Evolutionary conservation across 2,329 filamentous ascomycete species (phyloP), one percentile per base, ranked within the genome.

Genomic region (Cercospora sojina): DNA sequence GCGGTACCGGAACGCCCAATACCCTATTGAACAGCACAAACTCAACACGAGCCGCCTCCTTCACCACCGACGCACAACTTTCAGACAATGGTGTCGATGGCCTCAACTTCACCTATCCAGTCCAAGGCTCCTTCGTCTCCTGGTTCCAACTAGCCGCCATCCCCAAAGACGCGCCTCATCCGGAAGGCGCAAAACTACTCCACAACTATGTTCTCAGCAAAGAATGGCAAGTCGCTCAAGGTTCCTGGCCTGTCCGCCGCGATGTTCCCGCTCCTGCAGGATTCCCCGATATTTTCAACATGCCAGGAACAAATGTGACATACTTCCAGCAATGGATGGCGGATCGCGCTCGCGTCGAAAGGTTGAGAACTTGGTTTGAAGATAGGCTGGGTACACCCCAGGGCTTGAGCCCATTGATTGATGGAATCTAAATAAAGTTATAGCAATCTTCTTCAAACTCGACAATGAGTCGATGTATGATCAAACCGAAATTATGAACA

Each of bases 101-200:
- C 13, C 16, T 57, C 29, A 57, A 57, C 29, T 32, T 18, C 53
- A 32, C n/a, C 16, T 35, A 35, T 13, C 53, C 53, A 10, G 29
- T 13, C 20, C 53, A 57, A 35, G 53, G 53, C 29, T 35, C 27
- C 13, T 57, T 57, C 53, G 53, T 57, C n/a, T 20, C 29, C 53
- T 57, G 53, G 53, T 57, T 57, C 53, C 53, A 57, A n/a, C 53
- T 57, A 31, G 53, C 29, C 53, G 53, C 53, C 53, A 57, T 57
- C 9, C 16, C 53, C 9, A 57, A 57, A 35, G 53, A 57, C 27
- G 53, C 53, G 12, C 53, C 53, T 20, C 53, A 57, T 57, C 53
- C 29, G 18, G 53, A 56, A 16, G 53, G 27, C 53, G 53, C 53
- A 18, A 56, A 57, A 6, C 53, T 57, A 5, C 53, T 57, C 10